These are phyloP conservation scores for Ormosia emarginata DNA, from an alignment of 306 rosid species.

Conservation along the genomic window DNA sequence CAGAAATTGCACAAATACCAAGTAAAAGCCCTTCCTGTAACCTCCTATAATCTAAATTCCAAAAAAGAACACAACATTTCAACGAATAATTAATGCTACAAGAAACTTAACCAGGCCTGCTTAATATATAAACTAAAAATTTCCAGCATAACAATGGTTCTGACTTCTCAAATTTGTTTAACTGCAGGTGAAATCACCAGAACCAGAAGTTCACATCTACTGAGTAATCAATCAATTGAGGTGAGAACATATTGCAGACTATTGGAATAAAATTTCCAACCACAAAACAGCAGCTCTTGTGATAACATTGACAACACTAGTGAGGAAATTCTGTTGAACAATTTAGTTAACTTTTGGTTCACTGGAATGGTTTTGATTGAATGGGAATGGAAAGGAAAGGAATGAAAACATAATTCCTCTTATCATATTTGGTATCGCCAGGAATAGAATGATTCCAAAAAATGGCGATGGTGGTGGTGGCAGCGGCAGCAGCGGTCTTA, in stretches of 20 bases:
- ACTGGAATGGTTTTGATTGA: neutral
- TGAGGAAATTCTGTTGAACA: neutral
- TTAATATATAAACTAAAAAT: neutral
- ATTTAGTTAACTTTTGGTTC: neutral
- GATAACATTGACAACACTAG: neutral
- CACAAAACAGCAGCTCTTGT: neutral
- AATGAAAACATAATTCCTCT: neutral
- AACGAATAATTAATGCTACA: neutral
- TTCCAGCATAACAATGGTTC: neutral
- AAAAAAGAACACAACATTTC: neutral
- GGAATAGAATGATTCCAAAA: neutral
- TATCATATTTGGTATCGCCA: neutral
- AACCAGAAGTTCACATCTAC: neutral
- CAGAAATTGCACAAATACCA: neutral
- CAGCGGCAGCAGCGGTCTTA: neutral
- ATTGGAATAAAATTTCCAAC: neutral
- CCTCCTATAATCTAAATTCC: slow-evolving; percentile 6
- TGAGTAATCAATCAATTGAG: neutral
- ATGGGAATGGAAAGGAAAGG: neutral
- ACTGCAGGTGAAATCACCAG: neutral
- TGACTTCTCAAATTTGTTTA: neutral
- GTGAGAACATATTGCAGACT: neutral
- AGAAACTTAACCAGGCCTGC: slow-evolving; percentile 1
- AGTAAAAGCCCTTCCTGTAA: neutral
- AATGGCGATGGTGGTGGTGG: neutral